Evolutionary conservation across 257 asterid species (phyloP).

Genomic region (Solanum pimpinellifolium): DNA sequence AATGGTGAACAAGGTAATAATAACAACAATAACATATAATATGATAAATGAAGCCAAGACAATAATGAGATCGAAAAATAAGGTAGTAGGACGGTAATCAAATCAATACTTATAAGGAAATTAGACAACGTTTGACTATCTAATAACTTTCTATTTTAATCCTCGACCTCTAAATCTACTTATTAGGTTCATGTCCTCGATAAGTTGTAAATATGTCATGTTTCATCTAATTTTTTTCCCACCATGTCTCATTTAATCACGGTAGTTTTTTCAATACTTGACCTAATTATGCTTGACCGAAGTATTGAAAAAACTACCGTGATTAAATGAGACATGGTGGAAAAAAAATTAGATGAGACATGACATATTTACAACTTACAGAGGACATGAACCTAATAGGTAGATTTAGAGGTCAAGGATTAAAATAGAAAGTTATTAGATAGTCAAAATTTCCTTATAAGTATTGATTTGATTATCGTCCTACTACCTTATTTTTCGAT

Average conservation of each 20-base stretch:
- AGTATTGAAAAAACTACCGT: no score
- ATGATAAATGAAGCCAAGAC: no score
- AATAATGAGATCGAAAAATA: not conserved
- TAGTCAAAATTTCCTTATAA: no score
- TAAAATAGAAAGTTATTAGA: no score
- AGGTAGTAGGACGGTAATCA: not conserved
- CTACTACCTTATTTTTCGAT: not conserved
- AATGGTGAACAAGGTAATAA: not conserved
- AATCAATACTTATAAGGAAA: no score
- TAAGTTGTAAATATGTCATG: not conserved
- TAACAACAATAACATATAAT: no score
- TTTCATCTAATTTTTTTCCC: no score
- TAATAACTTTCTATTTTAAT: no score
- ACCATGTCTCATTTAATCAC: not conserved
- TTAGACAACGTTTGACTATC: not conserved
- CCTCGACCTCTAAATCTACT: not conserved
- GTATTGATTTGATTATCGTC: not conserved
- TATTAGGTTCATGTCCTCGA: not conserved
- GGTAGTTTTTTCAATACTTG: not conserved
- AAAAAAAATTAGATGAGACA: not conserved
- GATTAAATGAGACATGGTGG: not conserved
- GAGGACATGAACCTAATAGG: not conserved
- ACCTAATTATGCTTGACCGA: not conserved
- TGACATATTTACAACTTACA: no score
- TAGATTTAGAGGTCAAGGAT: not conserved